Evolutionary conservation across 2,329 filamentous ascomycete species (phyloP), one percentile per base, ranked within the genome.

Genomic region (Septoria linicola): DNA sequence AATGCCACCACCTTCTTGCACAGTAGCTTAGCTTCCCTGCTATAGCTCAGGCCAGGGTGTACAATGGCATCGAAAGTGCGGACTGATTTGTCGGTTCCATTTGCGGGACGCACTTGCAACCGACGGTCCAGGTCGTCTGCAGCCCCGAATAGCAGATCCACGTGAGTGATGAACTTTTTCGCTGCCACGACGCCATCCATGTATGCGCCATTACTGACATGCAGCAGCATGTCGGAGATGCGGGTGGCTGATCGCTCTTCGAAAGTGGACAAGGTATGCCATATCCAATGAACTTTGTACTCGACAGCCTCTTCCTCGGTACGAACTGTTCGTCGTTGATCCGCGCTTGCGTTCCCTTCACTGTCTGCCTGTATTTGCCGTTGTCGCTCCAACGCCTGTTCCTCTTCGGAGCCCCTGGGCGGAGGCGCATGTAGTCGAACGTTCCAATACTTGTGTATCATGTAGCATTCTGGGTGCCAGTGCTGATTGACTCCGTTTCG

Each of bases 361-460:
- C 62, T 59, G 19, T 60, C 40, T 25, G 67, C 60, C 34, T 66
- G 61, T 4, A 68, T 59, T 19, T 49, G 34, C 34, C 55, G 50
- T 42, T 59, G 30, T 17, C 54, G 37, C 46, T 64, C 60, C 17
- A 55, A 36, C 34, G 59, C 59, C 14, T 62, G 54, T 20, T 64
- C 59, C 16, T 63, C 62, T 19, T 71, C 69, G 34, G 72, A 67
- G 8, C 70, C 70, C 11, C 71, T 70, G 4, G 72, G 70, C 7
- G 63, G 58, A n/a, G 63, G 49, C 2, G 66, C 64, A 55, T 75
- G 72, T 31, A 99, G 77, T 44, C 93, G 85, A 53, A 99, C 93
- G 68, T 97, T 99, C 93, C 93, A 99, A 72, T 97, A 99, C 67
- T 99, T 99, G 75, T 99, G 93, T 57, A 99, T 99, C 93, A 99